phyloP scores from a whole-genome alignment of 768 basidiomycete species.

The Baorangia bicolor region DNA sequence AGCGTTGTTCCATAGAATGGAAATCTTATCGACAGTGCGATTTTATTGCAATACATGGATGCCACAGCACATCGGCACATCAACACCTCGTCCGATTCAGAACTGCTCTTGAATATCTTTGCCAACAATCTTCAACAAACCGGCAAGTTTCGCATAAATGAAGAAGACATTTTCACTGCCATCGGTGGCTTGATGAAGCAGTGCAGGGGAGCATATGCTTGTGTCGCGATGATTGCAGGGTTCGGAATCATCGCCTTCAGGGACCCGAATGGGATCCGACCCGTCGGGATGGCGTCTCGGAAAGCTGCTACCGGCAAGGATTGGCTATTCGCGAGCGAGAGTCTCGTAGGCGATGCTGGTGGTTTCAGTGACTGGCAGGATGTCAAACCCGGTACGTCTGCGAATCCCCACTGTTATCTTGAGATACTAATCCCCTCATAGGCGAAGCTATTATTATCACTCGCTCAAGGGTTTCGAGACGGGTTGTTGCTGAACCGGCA shows the following conservation, averaged over 20 bases:
- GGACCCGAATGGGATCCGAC: conserved; percentile 96
- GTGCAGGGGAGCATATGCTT: conserved; percentile 92
- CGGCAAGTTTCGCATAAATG: conserved; percentile 98
- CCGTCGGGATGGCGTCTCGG: conserved; percentile 81
- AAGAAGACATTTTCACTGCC: conserved; percentile 97
- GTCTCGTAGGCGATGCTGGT: conserved; percentile 91
- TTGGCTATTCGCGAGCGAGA: conserved; percentile 92
- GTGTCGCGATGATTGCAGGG: conserved; percentile 98
- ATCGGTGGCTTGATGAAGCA: conserved; percentile 86
- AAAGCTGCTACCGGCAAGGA: conserved; percentile 62
- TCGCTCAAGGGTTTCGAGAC: conserved; percentile 67
- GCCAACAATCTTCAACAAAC: conserved; percentile 98
- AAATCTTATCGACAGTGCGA: conserved; percentile 90
- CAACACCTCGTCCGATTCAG: conserved; percentile 98
- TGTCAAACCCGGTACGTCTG: conserved; percentile 75
- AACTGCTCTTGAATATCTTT: conserved; percentile 95
- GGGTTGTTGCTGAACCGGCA: conserved; percentile 66
- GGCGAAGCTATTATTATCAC: conserved; percentile 98
- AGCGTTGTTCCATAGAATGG: conserved; percentile 69
- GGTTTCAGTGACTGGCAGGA: conserved; percentile 94
- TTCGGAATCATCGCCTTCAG: conserved; percentile 98
- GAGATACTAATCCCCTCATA: conserved; percentile 28
- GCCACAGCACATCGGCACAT: conserved; percentile 96
- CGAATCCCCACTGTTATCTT: not conserved
- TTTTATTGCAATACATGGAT: conserved; percentile 91